phyloP scores from a whole-genome alignment of 352 stramenopile genomes.

The Phytophthora crassamura region DNA sequence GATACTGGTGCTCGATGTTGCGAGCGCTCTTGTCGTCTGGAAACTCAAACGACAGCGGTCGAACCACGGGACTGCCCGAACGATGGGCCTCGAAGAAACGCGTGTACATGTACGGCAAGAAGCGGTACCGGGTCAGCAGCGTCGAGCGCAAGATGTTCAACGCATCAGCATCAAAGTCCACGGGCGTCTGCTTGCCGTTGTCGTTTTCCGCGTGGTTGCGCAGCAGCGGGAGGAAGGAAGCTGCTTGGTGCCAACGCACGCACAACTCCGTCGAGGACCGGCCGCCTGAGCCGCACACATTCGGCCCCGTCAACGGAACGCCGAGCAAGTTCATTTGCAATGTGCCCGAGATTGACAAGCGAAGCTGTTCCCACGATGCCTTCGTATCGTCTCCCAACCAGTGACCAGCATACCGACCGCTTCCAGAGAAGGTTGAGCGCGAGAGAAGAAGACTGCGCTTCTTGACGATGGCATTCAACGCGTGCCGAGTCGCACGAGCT shows the following conservation, averaged over 20 bases:
- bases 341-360: conserved; percentile 69
- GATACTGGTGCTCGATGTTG: conserved; percentile 71
- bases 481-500: conserved; percentile 53
- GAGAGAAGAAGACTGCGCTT: conserved; percentile 76
- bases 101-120: conserved; percentile 90
- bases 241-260: conserved; percentile 85
- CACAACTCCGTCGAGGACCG: conserved; percentile 72
- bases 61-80: conserved; percentile 53
- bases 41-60: conserved; percentile 73
- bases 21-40: conserved; percentile 46
- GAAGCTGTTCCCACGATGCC: conserved; percentile 84
- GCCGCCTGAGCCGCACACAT: conserved; percentile 63
- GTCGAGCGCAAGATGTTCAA: conserved; percentile 71
- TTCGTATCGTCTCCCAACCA: conserved; percentile 54
- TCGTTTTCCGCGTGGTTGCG: conserved; percentile 69
- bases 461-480: conserved; percentile 54
- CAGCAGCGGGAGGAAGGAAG: conserved; percentile 80
- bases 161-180: conserved; percentile 72
- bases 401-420: conserved; percentile 68
- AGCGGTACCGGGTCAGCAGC: conserved; percentile 67
- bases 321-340: conserved; percentile 85
- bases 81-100: conserved; percentile 70
- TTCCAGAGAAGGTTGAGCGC: conserved; percentile 72
- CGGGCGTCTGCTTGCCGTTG: conserved; percentile 51
- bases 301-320: conserved; percentile 70